Evolutionary conservation across 345 rosid genomes (phyloP).

Genomic region (Mangifera indica): DNA sequence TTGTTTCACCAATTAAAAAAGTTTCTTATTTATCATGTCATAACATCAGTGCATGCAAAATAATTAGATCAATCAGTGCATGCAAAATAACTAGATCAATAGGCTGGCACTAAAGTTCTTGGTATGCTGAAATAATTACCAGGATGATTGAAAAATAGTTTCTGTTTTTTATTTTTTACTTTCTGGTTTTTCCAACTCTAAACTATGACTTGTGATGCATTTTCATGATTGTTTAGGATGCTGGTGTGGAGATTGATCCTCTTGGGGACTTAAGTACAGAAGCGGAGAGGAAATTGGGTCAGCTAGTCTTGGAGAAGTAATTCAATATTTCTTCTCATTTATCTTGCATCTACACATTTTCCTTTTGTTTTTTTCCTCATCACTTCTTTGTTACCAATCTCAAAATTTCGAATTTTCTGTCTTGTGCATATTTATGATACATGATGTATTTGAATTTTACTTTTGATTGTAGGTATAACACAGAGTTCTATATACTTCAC

Average conservation of each 20-base stretch:
- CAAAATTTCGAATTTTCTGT: background rate
- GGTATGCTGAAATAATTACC: too few relatives aligned
- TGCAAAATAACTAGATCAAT: background rate
- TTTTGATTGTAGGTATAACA: slow-evolving; percentile 57
- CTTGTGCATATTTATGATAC: background rate
- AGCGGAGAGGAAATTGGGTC: slow-evolving; percentile 84
- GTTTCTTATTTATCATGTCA: background rate
- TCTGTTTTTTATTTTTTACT: background rate
- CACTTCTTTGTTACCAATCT: background rate
- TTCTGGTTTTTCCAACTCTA: background rate
- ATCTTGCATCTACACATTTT: background rate
- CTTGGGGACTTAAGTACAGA: slow-evolving; percentile 86
- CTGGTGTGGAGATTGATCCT: slow-evolving; percentile 86
- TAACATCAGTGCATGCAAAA: background rate
- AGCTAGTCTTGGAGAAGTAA: slow-evolving; percentile 84
- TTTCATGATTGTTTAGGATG: slow-evolving; percentile 54
- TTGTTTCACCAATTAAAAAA: background rate
- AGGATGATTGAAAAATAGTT: background rate
- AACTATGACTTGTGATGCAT: background rate
- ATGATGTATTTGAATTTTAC: background rate
- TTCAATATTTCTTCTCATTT: background rate
- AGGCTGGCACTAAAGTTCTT: background rate
- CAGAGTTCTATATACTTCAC: slow-evolving; percentile 82
- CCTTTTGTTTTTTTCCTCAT: background rate
- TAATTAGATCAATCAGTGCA: background rate